A percentile compares a stretch with the other conserved stretches of the same genome.
These are phyloP conservation scores for Beta macrorhiza DNA, from an alignment of 179 eudicot species.

Conservation along the genomic window DNA sequence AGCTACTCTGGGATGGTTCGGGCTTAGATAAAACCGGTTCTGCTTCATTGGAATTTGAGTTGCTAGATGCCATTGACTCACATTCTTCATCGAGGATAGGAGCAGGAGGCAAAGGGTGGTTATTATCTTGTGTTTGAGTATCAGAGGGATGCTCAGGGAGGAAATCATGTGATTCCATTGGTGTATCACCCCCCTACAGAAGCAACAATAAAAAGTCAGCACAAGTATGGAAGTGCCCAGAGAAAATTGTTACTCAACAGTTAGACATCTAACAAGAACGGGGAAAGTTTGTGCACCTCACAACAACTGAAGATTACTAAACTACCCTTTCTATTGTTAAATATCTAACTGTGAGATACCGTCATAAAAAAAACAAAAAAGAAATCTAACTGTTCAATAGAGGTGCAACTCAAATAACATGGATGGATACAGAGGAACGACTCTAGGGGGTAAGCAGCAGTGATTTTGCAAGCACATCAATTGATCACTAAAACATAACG, in stretches of 20 bases:
- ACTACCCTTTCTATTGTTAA: no score
- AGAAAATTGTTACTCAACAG: background rate
- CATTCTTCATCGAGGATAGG: slow-evolving; percentile 66
- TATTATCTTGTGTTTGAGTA: slow-evolving; percentile 38
- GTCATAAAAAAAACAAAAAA: no score
- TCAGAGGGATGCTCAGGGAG: slow-evolving; percentile 44
- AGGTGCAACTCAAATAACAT: no score
- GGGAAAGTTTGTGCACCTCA: no score
- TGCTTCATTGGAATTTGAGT: slow-evolving; percentile 51
- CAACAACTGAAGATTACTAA: no score
- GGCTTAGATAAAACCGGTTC: slow-evolving; percentile 37
- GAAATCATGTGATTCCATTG: slow-evolving; percentile 54
- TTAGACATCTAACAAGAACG: no score
- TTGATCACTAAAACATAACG: background rate
- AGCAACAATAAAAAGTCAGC: background rate
- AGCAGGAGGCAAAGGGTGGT: slow-evolving; percentile 39
- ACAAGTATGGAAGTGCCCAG: background rate
- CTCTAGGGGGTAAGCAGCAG: background rate
- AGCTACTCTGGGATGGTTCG: slow-evolving; percentile 45
- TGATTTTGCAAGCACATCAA: background rate
- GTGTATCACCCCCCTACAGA: slow-evolving; percentile 50
- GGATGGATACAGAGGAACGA: background rate
- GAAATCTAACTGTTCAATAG: no score
- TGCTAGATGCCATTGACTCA: slow-evolving; percentile 79
- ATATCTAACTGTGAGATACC: no score